Conservation (phyloP, 257 asterid species). For the Jacaranda copaia region DNA sequence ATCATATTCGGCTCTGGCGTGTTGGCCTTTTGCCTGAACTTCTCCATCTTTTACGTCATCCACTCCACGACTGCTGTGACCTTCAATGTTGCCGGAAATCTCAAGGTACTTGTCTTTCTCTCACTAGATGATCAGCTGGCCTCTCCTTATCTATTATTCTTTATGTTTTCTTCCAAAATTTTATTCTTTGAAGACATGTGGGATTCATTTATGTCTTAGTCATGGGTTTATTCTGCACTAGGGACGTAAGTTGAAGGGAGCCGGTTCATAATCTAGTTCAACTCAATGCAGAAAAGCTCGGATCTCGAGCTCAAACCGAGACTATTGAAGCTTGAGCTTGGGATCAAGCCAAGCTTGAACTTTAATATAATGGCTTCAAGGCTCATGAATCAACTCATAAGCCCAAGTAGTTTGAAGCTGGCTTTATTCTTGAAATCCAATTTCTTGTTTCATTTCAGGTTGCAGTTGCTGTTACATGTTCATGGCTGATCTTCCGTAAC, state of each 20-base stretch:
- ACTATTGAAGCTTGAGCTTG: no score
- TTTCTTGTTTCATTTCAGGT: conserved; percentile 56
- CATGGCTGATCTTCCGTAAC: conserved; percentile 90
- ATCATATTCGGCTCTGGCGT: conserved; percentile 90
- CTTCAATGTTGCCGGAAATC: conserved; percentile 98
- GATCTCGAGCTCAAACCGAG: no score
- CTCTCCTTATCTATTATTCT: neutral
- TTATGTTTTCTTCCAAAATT: neutral
- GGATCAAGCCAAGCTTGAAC: no score
- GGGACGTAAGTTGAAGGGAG: no score
- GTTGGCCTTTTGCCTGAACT: conserved; percentile 88
- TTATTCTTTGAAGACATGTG: neutral
- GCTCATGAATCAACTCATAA: no score
- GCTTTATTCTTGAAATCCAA: neutral
- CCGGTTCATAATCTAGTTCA: no score
- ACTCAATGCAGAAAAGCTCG: no score
- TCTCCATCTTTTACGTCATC: conserved; percentile 93
- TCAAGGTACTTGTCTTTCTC: conserved; percentile 66
- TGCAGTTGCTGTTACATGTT: conserved; percentile 91
- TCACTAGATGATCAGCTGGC: neutral
- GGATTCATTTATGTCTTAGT: neutral
- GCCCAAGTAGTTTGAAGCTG: no score
- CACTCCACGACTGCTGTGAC: conserved; percentile 99
- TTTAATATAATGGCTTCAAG: no score
- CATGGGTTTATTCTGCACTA: no score